Evolutionary conservation across 768 basidiomycete genomes (phyloP), one percentile per base, ranked within the genome.

Genomic region (Auriscalpium orientale): DNA sequence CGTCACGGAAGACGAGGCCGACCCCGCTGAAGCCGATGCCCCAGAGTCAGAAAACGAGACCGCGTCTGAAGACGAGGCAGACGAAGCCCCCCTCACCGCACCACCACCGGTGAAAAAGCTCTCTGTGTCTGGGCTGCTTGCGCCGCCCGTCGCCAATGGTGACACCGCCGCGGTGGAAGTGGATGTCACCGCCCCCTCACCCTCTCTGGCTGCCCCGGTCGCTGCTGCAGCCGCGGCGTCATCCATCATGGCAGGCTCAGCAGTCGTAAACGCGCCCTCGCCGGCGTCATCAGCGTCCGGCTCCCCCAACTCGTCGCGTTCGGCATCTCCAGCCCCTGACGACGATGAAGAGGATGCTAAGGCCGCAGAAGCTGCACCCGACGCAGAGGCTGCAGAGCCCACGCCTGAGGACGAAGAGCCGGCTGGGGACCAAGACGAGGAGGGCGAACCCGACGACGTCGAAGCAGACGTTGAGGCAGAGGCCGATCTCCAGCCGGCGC

Each of bases 401-500:
- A 65, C 62, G 22, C 67, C 60, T 15, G 55, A 43, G 18, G 64
- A 62, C 36, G 57, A 54, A 57, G 56, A 56, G 46, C 9, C 38
- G 51, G 53, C 63, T 54, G 51, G 50, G 54, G 47, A 62, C 53
- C 52, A 36, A 35, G 22, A 53, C 11, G 58, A 55, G 0, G 58
- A 59, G 13, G 57, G 51, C 1, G 64, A 64, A 0, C 55, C 51
- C 11, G 55, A 60, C 20, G 58, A 61, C 5, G 63, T 68, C 6
- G 65, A 54, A 4, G 69, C 72, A 67, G 79, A 82, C 47, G 64
- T 72, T 55, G 79, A 80, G 56, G 67, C 77, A 8, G 85, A 87
- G 54, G 74, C 78, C 11, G 91, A 93, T 58, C 71, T 90, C 53
- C 88, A 90, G 57, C 87, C 87, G 46, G 87, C 86, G 1, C 88